These are phyloP conservation scores for Lotus japonicus DNA, from an alignment of 306 rosid genomes.

Conservation along the genomic window DNA sequence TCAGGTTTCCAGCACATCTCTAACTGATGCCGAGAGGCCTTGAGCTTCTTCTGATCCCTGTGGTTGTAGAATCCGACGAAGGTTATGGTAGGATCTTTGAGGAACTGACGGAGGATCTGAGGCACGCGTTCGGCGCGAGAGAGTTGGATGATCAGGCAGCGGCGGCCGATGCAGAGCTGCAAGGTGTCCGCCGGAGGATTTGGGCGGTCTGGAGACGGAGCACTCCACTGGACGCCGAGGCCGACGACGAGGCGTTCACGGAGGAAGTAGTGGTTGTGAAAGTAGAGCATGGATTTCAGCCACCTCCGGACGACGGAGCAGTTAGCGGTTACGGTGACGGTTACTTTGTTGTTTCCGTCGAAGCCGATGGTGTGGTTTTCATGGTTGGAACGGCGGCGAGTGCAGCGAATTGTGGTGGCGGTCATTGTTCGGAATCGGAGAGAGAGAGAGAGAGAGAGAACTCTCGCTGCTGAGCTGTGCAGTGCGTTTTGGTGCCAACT, in stretches of 20 bases:
- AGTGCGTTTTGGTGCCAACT: too few relatives aligned
- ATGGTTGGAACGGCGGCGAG: too few relatives aligned
- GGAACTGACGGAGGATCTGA: conserved; percentile 1
- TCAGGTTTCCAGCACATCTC: background rate
- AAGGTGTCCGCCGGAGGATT: conserved; percentile 22
- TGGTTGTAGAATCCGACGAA: conserved; percentile 38
- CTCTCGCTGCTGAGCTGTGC: too few relatives aligned
- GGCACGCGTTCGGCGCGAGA: conserved; percentile 10
- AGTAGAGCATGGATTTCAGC: background rate
- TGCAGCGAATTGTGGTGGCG: too few relatives aligned
- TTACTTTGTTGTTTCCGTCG: too few relatives aligned
- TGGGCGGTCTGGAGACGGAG: background rate
- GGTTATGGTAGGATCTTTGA: background rate
- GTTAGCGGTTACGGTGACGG: too few relatives aligned
- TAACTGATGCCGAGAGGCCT: background rate
- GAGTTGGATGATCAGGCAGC: conserved; percentile 36
- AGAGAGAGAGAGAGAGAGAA: too few relatives aligned
- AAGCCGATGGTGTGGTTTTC: too few relatives aligned
- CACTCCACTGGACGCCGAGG: conserved; percentile 56
- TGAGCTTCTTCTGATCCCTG: conserved; percentile 7
- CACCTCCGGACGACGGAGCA: conserved; percentile 24
- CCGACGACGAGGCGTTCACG: conserved; percentile 26
- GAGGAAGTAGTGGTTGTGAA: background rate
- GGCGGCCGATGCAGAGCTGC: conserved; percentile 36
- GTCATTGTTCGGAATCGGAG: too few relatives aligned